Conservation (phyloP, 2,329 filamentous ascomycete species). For the Sarocladium kiliense region DNA sequence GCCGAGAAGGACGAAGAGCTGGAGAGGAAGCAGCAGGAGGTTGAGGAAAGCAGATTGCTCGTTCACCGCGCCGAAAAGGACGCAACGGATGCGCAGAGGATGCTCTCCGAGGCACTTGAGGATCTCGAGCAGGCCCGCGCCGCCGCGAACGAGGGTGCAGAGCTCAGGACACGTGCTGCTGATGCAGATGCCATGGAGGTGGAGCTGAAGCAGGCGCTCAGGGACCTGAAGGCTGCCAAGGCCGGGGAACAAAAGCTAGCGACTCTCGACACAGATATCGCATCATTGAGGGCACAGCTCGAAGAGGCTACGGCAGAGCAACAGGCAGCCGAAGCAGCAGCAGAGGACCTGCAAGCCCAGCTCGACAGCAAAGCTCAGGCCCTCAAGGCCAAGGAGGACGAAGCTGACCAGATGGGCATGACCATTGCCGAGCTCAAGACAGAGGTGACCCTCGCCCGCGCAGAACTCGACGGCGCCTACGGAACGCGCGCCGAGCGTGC, state of each 20-base stretch:
- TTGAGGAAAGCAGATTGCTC: conserved; percentile 38
- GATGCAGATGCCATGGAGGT: conserved; percentile 15
- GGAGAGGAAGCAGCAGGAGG: conserved; percentile 50
- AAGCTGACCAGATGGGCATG: conserved; percentile 45
- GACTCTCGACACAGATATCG: conserved; percentile 30
- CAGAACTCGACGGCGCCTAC: conserved; percentile 58
- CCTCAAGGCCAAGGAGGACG: conserved; percentile 42
- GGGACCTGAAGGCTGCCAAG: conserved; percentile 29
- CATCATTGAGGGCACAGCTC: conserved; percentile 24
- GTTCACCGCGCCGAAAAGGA: conserved; percentile 33
- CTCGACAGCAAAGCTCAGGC: conserved; percentile 28
- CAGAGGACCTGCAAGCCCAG: conserved; percentile 20
- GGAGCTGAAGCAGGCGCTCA: conserved; percentile 27
- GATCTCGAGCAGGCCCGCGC: conserved; percentile 38
- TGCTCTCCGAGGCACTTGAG: conserved; percentile 42
- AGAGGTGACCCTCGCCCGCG: conserved; percentile 54
- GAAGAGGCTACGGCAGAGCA: conserved; percentile 23
- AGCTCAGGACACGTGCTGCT: conserved; percentile 14
- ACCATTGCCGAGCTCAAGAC: conserved; percentile 55
- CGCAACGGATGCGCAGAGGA: conserved; percentile 34
- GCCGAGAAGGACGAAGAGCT: conserved; percentile 62
- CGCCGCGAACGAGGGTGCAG: conserved; percentile 17
- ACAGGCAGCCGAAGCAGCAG: conserved; percentile 21
- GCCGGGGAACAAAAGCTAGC: conserved; percentile 16
- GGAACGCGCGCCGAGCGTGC: conserved; percentile 54